phyloP scores from a whole-genome alignment of 306 rosid genomes.

The Castanopsis chinensis region DNA sequence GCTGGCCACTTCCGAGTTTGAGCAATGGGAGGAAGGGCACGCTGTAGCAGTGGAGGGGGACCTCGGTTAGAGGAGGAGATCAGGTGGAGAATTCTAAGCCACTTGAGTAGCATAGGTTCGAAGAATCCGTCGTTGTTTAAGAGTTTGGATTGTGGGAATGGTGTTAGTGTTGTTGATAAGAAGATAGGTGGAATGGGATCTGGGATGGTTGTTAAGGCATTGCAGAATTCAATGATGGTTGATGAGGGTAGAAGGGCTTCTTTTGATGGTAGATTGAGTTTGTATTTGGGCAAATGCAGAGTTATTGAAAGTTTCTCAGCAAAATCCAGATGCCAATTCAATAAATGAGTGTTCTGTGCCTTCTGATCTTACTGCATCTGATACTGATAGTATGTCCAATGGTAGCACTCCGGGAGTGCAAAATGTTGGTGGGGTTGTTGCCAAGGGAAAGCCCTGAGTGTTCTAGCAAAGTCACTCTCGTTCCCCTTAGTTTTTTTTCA shows the following conservation, averaged over 20 bases:
- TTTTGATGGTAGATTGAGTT: constrained; percentile 79
- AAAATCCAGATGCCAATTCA: constrained; percentile 46
- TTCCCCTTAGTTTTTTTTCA: too few species aligned
- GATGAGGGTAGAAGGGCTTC: constrained; percentile 63
- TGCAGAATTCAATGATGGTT: constrained; percentile 65
- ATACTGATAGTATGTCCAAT: too few species aligned
- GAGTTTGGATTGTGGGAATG: constrained; percentile 56
- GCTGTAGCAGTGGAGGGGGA: constrained; percentile 78
- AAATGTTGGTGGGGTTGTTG: too few species aligned
- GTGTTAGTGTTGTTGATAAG: constrained; percentile 36
- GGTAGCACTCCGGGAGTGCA: too few species aligned
- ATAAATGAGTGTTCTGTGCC: too few species aligned
- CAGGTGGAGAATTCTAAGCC: constrained; percentile 80
- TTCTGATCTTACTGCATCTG: too few species aligned
- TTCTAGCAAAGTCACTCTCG: too few species aligned
- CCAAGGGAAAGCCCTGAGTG: too few species aligned
- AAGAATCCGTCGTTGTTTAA: constrained; percentile 37
- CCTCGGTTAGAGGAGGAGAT: constrained; percentile 61
- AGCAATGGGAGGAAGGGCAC: constrained; percentile 61
- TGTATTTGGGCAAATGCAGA: constrained; percentile 76
- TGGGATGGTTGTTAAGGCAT: constrained; percentile 62
- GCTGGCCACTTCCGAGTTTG: constrained; percentile 9
- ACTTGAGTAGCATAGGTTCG: constrained; percentile 62
- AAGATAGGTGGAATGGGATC: constrained; percentile 61
- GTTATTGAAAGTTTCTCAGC: constrained; percentile 40